These are phyloP conservation scores for Cichorium intybus DNA, from an alignment of 140 eudicot genomes.

Conservation along the genomic window DNA sequence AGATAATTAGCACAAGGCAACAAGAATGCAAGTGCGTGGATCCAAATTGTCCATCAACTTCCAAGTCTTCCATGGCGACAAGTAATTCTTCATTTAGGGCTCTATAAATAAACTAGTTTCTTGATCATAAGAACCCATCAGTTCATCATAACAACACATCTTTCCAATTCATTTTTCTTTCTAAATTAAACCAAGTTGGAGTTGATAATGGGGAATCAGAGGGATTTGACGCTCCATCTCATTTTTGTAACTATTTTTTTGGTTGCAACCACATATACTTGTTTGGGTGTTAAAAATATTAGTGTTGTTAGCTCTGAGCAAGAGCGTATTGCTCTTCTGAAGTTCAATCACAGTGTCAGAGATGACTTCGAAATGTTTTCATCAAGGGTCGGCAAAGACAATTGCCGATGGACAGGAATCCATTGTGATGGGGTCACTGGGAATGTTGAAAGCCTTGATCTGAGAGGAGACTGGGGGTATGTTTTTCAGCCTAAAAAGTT, in stretches of 20 bases:
- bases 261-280: background rate
- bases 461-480: background rate
- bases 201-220: no score
- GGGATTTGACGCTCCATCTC: background rate
- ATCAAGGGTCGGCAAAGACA: slow-evolving; percentile 7
- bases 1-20: no score
- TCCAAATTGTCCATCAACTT: no score
- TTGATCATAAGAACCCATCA: no score
- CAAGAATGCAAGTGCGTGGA: no score
- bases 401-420: slow-evolving; percentile 1
- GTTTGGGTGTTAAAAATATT: background rate
- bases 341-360: background rate
- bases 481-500: background rate
- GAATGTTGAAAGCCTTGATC: background rate
- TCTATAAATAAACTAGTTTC: no score
- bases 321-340: slow-evolving; percentile 2
- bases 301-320: background rate
- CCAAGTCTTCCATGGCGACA: no score
- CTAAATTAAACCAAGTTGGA: no score
- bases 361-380: background rate
- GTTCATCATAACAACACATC: no score
- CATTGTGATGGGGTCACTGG: background rate
- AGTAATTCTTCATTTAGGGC: no score
- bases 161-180: no score
- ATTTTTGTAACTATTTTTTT: background rate